A percentile compares a stretch with the other conserved stretches of the same genome.
Conservation (phyloP, 768 basidiomycete genomes). For the Hygrophorus pudorinus region DNA sequence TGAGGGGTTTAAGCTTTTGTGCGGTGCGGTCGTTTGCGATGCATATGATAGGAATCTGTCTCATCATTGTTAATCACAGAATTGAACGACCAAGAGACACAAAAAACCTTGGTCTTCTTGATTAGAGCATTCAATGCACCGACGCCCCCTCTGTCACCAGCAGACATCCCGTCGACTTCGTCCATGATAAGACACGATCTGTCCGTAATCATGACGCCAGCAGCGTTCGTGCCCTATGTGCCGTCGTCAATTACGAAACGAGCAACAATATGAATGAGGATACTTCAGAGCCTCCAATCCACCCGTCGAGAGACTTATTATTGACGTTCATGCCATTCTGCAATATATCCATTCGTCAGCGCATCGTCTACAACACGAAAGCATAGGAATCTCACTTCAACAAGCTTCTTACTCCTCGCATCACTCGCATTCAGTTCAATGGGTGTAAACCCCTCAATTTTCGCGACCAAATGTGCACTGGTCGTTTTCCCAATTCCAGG, state of each 20-base stretch:
- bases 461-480: conserved; percentile 86
- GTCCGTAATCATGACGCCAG: conserved; percentile 68
- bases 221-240: conserved; percentile 47
- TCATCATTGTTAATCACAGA: neutral
- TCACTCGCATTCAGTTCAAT: conserved; percentile 98
- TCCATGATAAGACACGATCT: conserved; percentile 94
- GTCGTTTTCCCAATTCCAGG: conserved; percentile 99
- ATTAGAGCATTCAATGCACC: conserved; percentile 88
- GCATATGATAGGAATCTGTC: conserved; percentile 90
- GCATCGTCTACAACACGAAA: neutral
- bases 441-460: conserved; percentile 82
- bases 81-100: neutral
- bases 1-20: conserved; percentile 88
- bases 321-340: conserved; percentile 87
- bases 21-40: conserved; percentile 86
- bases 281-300: conserved; percentile 52
- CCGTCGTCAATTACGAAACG: neutral
- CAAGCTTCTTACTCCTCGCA: conserved; percentile 88
- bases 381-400: conserved; percentile 54
- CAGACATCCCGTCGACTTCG: conserved; percentile 98
- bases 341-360: neutral
- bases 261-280: neutral
- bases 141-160: conserved; percentile 93
- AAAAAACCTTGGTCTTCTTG: conserved; percentile 69
- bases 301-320: conserved; percentile 83